Base-by-base conservation (phyloP, 2,329 filamentous ascomycete species). In the Monosporascus sp. region DNA sequence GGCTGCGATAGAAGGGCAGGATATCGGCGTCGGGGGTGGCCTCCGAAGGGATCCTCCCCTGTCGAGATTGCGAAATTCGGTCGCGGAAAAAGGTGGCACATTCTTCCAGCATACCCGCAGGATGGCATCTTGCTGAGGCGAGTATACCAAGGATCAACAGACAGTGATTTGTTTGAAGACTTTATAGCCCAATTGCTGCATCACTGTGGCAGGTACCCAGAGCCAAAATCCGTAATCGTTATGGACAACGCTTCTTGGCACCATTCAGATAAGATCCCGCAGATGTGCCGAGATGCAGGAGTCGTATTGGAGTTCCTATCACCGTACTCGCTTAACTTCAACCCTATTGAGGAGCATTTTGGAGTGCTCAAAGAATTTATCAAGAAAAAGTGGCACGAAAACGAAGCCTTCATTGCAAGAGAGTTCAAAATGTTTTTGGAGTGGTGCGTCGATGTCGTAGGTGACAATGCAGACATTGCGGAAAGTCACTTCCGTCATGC, bases 1-100 rank as follows among this genome's bases (percentile, higher is more conserved):
- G 61, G 65, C 11, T 69, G 58, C 57, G 63, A 70, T 57, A 68
- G 65, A 57, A 60, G 59, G 7, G 57, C 63, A 44, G 61, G 65
- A 14, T 68, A 65, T 54, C 59, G 68, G 50, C 58, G 65, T 18
- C 68, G 51, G 17, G 63, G 62, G 5, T 73, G 63, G 68, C 66
- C 66, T 50, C 66, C 64, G 14, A 51, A 53, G 8, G 60, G 63
- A 7, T 50, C 58, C 37, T 58, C 60, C 8, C 61, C 60, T n/a
- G 55, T 61, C 2, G 38, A 65, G 53, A 46, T 60, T 5, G 52
- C 60, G 24, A 49, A 31, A 31, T 59, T 59, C 37, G 48, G 53
- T 49, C 52, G 53, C n/a, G 56, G 51, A 4, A 46, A 56, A 20
- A 44, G 58, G 40, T 53, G 38, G 24, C 51, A 51, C 18, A 55